These are phyloP conservation scores for Leonotis leonurus DNA, from an alignment of 257 asterid genomes.

Conservation along the genomic window DNA sequence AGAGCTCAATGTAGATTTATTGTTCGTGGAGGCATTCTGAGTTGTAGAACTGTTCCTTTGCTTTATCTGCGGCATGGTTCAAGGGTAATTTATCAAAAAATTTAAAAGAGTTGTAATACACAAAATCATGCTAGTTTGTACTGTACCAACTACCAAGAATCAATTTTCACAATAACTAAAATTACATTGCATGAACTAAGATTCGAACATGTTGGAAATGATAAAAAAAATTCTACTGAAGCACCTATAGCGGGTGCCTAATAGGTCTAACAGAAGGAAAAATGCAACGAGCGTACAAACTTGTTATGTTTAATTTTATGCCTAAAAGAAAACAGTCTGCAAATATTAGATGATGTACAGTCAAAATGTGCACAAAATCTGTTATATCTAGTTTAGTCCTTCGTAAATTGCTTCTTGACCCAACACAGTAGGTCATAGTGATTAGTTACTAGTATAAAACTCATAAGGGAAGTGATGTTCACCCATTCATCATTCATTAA, in stretches of 20 bases:
- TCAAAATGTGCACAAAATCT: not conserved
- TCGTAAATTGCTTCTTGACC: not conserved
- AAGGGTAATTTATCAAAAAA: constrained; percentile 6
- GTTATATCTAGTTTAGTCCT: not conserved
- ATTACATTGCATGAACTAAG: not conserved
- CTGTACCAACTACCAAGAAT: too few relatives aligned
- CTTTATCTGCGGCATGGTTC: constrained; percentile 40
- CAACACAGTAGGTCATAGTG: not conserved
- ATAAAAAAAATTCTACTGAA: not conserved
- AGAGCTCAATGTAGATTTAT: constrained; percentile 13
- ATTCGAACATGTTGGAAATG: not conserved
- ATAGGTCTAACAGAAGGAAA: not conserved
- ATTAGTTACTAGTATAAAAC: not conserved
- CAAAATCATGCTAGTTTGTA: not conserved
- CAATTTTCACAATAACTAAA: not conserved
- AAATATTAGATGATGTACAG: not conserved
- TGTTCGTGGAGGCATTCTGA: constrained; percentile 12
- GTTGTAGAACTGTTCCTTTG: constrained; percentile 20
- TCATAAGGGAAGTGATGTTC: not conserved
- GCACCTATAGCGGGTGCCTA: not conserved
- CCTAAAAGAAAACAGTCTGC: not conserved
- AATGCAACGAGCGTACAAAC: not conserved
- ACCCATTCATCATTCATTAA: not conserved
- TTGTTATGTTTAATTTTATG: not conserved
- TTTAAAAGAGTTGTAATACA: constrained; percentile 3